Evolutionary conservation across 305 asterid species (phyloP).

Genomic region (Nicotiana rustica): DNA sequence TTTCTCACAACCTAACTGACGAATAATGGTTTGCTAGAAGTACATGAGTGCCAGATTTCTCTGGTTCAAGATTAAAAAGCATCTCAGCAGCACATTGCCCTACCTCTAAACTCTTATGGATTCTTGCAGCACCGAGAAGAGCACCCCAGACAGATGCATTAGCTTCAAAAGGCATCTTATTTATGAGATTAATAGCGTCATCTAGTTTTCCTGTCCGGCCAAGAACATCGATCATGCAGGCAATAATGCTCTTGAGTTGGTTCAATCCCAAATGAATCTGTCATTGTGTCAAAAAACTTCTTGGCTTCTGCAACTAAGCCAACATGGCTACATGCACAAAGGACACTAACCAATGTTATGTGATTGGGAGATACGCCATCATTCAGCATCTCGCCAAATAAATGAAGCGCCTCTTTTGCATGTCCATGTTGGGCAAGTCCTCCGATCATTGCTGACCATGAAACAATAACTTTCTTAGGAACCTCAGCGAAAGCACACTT

Average conservation of each 20-base stretch:
- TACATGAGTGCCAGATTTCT: constrained; percentile 79
- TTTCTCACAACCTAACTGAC: constrained; percentile 72
- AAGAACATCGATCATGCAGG: constrained; percentile 89
- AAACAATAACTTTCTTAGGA: constrained; percentile 67
- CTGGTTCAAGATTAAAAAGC: constrained; percentile 70
- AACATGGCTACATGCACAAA: constrained; percentile 80
- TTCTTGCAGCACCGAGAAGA: constrained; percentile 82
- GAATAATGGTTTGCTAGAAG: constrained; percentile 81
- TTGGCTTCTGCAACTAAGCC: constrained; percentile 79
- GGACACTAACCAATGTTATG: constrained; percentile 78
- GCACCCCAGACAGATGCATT: constrained; percentile 81
- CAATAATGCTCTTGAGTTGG: constrained; percentile 78
- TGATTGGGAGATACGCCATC: constrained; percentile 72
- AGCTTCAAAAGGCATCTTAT: constrained; percentile 76
- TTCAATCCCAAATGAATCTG: constrained; percentile 58
- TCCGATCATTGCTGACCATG: constrained; percentile 53
- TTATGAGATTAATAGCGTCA: constrained; percentile 59
- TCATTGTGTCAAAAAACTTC: constrained; percentile 65
- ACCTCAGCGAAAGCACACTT: constrained; percentile 66
- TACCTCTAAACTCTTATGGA: constrained; percentile 68
- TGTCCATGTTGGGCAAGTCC: constrained; percentile 49
- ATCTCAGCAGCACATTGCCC: constrained; percentile 71
- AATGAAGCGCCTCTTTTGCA: constrained; percentile 66
- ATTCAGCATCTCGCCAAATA: constrained; percentile 67
- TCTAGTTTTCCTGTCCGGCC: constrained; percentile 78